Conservation (phyloP, 805 yeast species). For the Debaryomyces castellii region DNA sequence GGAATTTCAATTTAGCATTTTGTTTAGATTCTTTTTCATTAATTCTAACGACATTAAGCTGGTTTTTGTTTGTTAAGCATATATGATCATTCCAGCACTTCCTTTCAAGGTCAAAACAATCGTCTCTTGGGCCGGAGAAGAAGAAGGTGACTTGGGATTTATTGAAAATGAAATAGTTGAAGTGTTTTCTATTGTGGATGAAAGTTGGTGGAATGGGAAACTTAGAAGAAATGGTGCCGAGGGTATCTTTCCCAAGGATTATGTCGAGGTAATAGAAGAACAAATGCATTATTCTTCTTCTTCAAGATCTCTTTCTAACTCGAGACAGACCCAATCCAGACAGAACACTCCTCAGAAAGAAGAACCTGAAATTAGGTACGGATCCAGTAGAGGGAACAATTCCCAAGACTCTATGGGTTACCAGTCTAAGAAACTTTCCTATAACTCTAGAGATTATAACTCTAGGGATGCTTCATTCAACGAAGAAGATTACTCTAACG, state of each 20-base stretch:
- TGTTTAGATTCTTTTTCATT: background rate
- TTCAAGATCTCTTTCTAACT: constrained; percentile 13
- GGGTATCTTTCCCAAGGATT: constrained; percentile 87
- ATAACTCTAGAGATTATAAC: constrained; percentile 4
- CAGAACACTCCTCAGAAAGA: constrained; percentile 14
- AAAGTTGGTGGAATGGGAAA: constrained; percentile 89
- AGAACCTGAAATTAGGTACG: constrained; percentile 7
- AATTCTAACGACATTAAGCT: no score
- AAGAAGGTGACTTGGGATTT: constrained; percentile 87
- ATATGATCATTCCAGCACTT: constrained; percentile 36
- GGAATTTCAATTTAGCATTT: background rate
- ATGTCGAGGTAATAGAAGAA: constrained; percentile 60
- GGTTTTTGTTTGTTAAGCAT: background rate
- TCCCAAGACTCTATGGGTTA: constrained; percentile 1
- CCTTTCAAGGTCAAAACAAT: constrained; percentile 80
- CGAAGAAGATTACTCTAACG: constrained; percentile 15
- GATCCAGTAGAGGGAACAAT: constrained; percentile 8
- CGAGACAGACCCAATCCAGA: constrained; percentile 11
- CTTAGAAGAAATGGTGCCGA: constrained; percentile 75
- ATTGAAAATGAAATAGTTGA: constrained; percentile 91
- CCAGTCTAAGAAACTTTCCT: constrained; percentile 1
- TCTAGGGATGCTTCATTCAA: constrained; percentile 16
- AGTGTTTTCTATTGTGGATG: constrained; percentile 77
- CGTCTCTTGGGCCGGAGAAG: constrained; percentile 93
- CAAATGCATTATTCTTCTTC: constrained; percentile 16